Evolutionary conservation across 1,284 basidiomycete species (phyloP).

Genomic region (Austroboletus olivaceoglutinosus): DNA sequence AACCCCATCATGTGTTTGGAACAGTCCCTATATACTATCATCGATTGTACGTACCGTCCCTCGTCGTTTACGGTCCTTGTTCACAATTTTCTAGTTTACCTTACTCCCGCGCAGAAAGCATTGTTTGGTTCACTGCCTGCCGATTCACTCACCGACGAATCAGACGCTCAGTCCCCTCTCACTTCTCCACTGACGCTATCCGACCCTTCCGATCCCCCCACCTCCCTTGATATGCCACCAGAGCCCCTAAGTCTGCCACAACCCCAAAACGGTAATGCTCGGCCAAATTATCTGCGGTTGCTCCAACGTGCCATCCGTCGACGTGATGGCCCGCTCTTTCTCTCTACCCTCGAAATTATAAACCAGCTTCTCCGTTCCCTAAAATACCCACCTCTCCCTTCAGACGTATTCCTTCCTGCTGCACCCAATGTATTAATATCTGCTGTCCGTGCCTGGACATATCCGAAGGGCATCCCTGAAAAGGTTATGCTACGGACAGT

Average conservation of each 20-base stretch:
- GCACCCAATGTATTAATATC: conserved; percentile 50
- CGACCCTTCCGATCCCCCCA: conserved; percentile 34
- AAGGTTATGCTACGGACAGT: conserved; percentile 64
- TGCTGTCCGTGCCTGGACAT: conserved; percentile 48
- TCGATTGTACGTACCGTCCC: conserved; percentile 51
- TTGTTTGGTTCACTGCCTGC: conserved; percentile 64
- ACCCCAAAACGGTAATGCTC: not conserved
- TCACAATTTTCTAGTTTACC: conserved; percentile 50
- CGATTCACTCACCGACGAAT: conserved; percentile 41
- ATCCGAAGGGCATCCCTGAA: conserved; percentile 46
- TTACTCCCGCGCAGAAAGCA: conserved; percentile 60
- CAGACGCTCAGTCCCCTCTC: conserved; percentile 30
- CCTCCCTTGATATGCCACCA: conserved; percentile 8
- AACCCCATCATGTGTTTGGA: conserved; percentile 75
- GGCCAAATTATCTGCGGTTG: conserved; percentile 51
- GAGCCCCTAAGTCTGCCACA: conserved; percentile 17
- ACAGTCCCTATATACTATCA: conserved; percentile 61
- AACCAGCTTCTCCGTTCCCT: conserved; percentile 57
- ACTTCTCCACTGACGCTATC: conserved; percentile 35
- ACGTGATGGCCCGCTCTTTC: conserved; percentile 66
- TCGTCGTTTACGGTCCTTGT: not conserved
- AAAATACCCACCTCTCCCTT: conserved; percentile 58
- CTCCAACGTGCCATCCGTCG: conserved; percentile 63
- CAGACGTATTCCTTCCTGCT: conserved; percentile 44
- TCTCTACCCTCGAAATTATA: conserved; percentile 55